Evolutionary conservation across 2,329 filamentous ascomycete species (phyloP), one percentile per base, ranked within the genome.

Genomic region (Cladorrhinum sp.): DNA sequence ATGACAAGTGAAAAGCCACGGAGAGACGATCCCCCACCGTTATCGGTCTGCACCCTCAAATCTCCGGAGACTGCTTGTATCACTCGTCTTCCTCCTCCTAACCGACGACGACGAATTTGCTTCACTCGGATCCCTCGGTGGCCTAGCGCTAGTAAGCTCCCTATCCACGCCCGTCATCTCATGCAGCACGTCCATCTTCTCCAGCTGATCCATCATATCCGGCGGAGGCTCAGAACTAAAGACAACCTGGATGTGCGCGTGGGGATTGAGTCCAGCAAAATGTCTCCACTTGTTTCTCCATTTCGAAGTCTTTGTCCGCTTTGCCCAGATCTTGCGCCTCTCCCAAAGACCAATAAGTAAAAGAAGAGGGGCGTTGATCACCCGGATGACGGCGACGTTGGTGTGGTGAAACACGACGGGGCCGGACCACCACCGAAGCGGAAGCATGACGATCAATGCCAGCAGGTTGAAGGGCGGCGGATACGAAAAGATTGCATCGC

Each of bases 381-480:
- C 73, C 6, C 86, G 81, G 7, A 90, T 83, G 2, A 83, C 77
- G 56, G 83, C 82, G 58, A 91, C 87, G 70, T 91, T 90, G 71
- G 90, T 80, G 67, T 86, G 86, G 75, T 91, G 88, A 67, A 91
- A 91, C 76, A 83, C 84, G 18, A 84, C 80, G 1, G 85, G 81
- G 0, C 83, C 80, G 9, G 88, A 74, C 18, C 86, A 65, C 66
- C 86, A 82, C 67, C 89, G 90, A 24, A 91, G 74, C 0, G 88
- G 88, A 1, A 90, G 79, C 26, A 91, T 76, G 30, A 86, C 69
- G 24, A 85, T 58, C 18, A 91, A 76, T 1, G 88, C 88, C 16
- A 87, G 72, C 28, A 91, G 80, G 67, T 91, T 91, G 73, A 89
- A 87, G 0, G 88, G 88, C 0, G 88, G 87, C 12, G 85, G 82